Evolutionary conservation across 305 asterid genomes (phyloP).

Genomic region (Fraxinus floribunda): DNA sequence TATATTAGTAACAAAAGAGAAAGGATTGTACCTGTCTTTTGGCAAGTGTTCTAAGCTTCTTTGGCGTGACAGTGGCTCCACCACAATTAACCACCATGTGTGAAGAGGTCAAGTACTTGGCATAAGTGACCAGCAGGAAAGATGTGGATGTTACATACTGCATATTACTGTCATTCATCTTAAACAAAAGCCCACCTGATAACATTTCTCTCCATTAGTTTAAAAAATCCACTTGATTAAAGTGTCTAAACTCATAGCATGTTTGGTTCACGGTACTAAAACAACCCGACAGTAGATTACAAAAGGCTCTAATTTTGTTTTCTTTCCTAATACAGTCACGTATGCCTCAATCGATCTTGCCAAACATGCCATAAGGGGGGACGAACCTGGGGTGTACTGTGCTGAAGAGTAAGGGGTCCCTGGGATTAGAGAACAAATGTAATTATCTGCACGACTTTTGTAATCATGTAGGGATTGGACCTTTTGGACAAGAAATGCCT

Average conservation of each 20-base stretch:
- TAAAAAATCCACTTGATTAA: not conserved
- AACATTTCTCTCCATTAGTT: not conserved
- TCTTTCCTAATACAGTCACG: not conserved
- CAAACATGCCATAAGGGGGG: not conserved
- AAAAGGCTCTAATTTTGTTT: not conserved
- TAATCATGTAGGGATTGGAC: conserved; percentile 81
- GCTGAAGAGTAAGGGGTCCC: conserved; percentile 70
- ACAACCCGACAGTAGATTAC: not conserved
- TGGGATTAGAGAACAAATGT: conserved; percentile 86
- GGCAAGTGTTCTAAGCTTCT: conserved; percentile 69
- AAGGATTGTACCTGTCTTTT: conserved; percentile 57
- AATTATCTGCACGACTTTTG: conserved; percentile 92
- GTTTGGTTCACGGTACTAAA: not conserved
- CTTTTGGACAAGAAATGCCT: conserved; percentile 92
- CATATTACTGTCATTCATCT: conserved; percentile 89
- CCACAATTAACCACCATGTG: conserved; percentile 74
- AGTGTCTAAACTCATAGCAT: not conserved
- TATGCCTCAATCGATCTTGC: not conserved
- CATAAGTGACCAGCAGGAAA: conserved; percentile 75
- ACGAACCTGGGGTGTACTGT: conserved; percentile 80
- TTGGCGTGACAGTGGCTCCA: conserved; percentile 63
- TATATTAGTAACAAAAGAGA: not conserved
- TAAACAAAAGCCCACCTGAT: conserved; percentile 88
- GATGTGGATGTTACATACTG: conserved; percentile 95
- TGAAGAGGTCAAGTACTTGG: conserved; percentile 86